phyloP scores from a whole-genome alignment of 208 protist genomes.

The Blastocrithidia nonstop region DNA sequence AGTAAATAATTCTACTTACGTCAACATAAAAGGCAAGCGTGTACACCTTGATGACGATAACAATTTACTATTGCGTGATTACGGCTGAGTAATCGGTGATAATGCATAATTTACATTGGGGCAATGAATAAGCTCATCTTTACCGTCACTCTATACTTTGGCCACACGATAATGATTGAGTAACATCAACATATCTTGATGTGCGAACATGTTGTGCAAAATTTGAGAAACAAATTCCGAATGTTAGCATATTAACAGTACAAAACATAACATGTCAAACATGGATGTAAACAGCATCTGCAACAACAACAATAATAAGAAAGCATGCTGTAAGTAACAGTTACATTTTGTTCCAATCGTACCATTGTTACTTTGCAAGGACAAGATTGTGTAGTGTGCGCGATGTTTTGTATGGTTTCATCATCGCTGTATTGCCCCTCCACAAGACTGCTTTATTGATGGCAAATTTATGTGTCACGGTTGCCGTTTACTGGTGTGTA shows the following conservation, averaged over 20 bases:
- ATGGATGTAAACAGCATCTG: not conserved
- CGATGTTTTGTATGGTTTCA: slow-evolving; percentile 61
- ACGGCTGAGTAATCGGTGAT: no score
- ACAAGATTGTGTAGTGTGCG: slow-evolving; percentile 60
- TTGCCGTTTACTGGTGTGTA: slow-evolving; percentile 22
- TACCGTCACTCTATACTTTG: not conserved
- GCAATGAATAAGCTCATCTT: not conserved
- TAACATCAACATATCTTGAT: not conserved
- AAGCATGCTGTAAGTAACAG: not conserved
- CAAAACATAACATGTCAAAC: not conserved
- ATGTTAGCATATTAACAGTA: no score
- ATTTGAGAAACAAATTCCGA: no score
- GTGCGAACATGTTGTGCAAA: no score
- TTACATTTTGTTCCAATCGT: not conserved
- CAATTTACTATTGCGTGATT: no score
- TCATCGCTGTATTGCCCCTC: slow-evolving; percentile 48
- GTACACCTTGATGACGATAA: no score
- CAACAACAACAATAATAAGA: not conserved
- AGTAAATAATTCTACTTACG: no score
- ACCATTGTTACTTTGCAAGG: slow-evolving; percentile 23
- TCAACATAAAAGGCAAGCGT: no score
- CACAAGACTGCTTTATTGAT: slow-evolving; percentile 28
- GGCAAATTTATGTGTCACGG: slow-evolving; percentile 56
- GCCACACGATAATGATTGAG: not conserved
- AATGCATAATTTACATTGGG: not conserved